Evolutionary conservation across 2,329 filamentous ascomycete genomes (phyloP), one percentile per base, ranked within the genome.

Genomic region (Aspergillus alliaceus): DNA sequence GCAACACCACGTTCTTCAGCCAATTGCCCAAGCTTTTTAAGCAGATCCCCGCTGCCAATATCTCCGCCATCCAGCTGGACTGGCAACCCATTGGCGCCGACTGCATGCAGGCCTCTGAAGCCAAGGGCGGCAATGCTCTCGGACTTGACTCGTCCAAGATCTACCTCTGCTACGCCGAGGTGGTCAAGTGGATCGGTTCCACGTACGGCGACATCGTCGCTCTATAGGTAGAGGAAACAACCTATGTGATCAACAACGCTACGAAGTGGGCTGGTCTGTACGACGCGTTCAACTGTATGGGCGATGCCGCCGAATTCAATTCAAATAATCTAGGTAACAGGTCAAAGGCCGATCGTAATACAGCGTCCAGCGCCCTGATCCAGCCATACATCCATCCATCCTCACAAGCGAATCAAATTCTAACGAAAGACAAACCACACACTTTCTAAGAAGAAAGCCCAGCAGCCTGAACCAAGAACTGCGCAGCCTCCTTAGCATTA

Each of bases 51-150:
- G 57, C 58, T 5, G 67, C 68, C 32, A 72, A 69, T 50, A 74
- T 78, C 53, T 75, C 74, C 39, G 77, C 77, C 59, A 70, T 79
- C 48, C 66, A 79, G 31, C 64, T 80, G 11, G 70, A 73, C 54
- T 66, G 74, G 53, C 67, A 77, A 22, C 74, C 75, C 12, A 72
- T 74, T 8, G 66, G 71, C 5, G 56, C 70, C 39, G 67, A 71
- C 54, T 78, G 73, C 72, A 71, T 77, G 25, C 49, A 64, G 39
- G 68, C 68, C 20, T 66, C 67, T 0, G 62, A 62, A 22, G 48
- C 55, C 22, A 58, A 59, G 32, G 68, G 68, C 47, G 67, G 68
- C 7, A 70, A 69, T 39, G 64, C 67, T 2, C 62, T 69, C 6
- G 68, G 68, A 4, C 60, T 69, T 6, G 63, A 70, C 44, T 40